Evolutionary conservation across 163 green algal genomes (phyloP), one percentile per base, ranked within the genome.

Genomic region (Prototheca cutis): DNA sequence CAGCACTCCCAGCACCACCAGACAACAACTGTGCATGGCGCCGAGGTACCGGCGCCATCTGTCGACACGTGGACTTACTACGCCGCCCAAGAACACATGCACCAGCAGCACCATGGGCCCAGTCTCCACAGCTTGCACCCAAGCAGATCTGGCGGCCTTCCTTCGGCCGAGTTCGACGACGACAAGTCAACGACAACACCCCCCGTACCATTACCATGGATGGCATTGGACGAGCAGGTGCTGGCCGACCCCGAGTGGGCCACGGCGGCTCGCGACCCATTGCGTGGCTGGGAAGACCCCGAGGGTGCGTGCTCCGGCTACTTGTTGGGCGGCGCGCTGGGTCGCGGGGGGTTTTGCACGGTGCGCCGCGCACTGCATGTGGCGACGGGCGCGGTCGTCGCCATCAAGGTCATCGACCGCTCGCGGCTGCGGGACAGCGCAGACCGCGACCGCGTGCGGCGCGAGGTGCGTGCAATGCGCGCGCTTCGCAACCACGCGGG

Each of bases 281-380:
- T 27, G 13, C 42, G 10, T 21, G 42, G 42, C 42, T 51, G 23
- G 18, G 18, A 17, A 21, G 42, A 51, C 42, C 18, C 42, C 13
- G 42, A 17, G 18, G 25, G 25, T 21, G 18, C 6, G 18, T 21
- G 72, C 23, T 52, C 65, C 28, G 76, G 73, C 29, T 84, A 84
- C 61, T 62, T 68, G 48, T 40, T 84, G 48, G 76, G 73, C 28
- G 58, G 59, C 5, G 61, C 76, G 51, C 58, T 80, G 29, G 76
- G 76, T 28, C 60, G 73, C 56, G 76, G 76, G 21, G 76, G 76
- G 47, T 84, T 84, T 56, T 80, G 71, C 62, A 62, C 47, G 7
- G 74, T 80, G 59, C 61, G 61, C 39, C 52, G 61, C 40, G 72
- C 59, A 36, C 49, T 71, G 40, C 72, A 80, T 21, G 30, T 51